Conservation (phyloP, 768 basidiomycete genomes). For the Macrolepiota dolichaula region DNA sequence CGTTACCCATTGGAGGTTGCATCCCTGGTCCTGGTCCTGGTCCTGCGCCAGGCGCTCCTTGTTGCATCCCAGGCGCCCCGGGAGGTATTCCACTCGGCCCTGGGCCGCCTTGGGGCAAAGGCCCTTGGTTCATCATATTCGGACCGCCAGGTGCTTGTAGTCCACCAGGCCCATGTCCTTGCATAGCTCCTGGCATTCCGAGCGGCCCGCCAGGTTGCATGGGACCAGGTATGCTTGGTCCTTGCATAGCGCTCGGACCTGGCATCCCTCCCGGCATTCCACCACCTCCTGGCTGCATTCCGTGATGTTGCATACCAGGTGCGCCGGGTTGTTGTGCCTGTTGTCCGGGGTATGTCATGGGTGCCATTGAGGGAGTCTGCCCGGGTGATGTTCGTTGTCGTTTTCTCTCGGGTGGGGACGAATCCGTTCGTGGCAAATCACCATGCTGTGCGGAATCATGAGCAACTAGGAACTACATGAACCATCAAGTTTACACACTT, state of each 20-base stretch:
- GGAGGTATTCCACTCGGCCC: conserved; percentile 2
- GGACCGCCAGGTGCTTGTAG: conserved; percentile 4
- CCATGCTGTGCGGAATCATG: conserved; percentile 35
- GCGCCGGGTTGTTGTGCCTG: conserved; percentile 14
- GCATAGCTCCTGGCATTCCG: conserved; percentile 7
- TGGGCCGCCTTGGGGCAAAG: conserved; percentile 2
- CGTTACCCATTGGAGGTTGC: conserved; percentile 6
- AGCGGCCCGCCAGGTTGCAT: conserved; percentile 7
- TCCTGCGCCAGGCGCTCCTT: conserved; percentile 4
- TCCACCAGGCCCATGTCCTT: conserved; percentile 8
- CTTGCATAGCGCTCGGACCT: conserved; percentile 8
- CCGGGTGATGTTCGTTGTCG: conserved; percentile 48
- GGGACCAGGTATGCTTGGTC: conserved; percentile 1
- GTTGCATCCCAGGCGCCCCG: conserved; percentile 8
- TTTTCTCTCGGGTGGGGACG: conserved; percentile 57
- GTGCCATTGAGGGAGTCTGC: conserved; percentile 33
- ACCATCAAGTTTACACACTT: conserved; percentile 31
- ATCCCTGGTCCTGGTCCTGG: conserved; percentile 9
- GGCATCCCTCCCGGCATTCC: conserved; percentile 8
- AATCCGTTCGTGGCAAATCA: conserved; percentile 43
- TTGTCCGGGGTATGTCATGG: conserved; percentile 29
- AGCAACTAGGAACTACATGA: background rate
- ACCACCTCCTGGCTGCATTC: conserved; percentile 7
- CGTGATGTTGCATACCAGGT: conserved; percentile 11
- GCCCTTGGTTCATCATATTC: conserved; percentile 1